Conservation (phyloP, 2,329 filamentous ascomycete species). For the Aciculosporium take region DNA sequence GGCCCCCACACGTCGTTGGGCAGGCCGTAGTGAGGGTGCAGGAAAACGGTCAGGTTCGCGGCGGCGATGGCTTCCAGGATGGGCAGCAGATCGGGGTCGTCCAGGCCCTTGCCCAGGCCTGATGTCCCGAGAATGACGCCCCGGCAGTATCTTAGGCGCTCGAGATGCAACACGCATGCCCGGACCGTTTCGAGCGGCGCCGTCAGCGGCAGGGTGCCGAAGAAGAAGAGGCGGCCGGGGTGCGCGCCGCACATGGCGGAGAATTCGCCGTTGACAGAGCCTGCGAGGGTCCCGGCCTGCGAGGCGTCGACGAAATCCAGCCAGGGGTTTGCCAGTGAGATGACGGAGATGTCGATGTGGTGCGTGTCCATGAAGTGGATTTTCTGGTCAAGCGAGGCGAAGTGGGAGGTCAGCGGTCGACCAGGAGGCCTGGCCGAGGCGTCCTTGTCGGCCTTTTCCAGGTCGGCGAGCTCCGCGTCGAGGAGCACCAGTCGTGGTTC, state of each 20-base stretch:
- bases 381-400: constrained; percentile 67
- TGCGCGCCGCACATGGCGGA: constrained; percentile 53
- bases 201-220: constrained; percentile 67
- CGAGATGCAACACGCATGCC: constrained; percentile 49
- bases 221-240: constrained; percentile 62
- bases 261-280: constrained; percentile 63
- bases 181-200: constrained; percentile 48
- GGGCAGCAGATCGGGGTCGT: constrained; percentile 59
- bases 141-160: constrained; percentile 50
- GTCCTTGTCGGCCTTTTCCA: constrained; percentile 38
- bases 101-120: constrained; percentile 65
- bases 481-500: constrained; percentile 55
- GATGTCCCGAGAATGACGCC: constrained; percentile 84
- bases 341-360: constrained; percentile 65
- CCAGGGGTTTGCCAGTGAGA: constrained; percentile 89
- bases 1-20: constrained; percentile 69
- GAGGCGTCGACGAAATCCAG: constrained; percentile 60
- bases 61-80: constrained; percentile 57
- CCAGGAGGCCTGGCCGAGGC: constrained; percentile 48
- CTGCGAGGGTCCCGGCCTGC: constrained; percentile 49
- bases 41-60: constrained; percentile 54
- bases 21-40: constrained; percentile 87
- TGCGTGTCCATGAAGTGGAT: constrained; percentile 80
- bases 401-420: constrained; percentile 70
- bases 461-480: constrained; percentile 30